Evolutionary conservation across 1,139 yeast species (phyloP), one percentile per base, ranked within the genome.

Genomic region (Sugiyamaella japonica): DNA sequence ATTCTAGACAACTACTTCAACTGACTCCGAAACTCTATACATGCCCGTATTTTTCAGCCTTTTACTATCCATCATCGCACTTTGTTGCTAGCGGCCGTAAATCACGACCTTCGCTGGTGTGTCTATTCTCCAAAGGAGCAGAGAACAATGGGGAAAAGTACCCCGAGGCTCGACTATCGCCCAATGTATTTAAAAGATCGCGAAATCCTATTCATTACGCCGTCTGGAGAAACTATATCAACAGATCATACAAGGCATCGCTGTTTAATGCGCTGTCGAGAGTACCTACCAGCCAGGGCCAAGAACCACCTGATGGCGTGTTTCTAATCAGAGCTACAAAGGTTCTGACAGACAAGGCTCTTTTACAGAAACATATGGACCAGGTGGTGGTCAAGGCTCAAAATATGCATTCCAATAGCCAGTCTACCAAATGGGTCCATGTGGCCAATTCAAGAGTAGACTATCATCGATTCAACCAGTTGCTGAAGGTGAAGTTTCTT

Each of bases 21-120:
- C 50, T 37, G 13, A 57, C 63, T 7, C 66, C 63, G 5, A 31
- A 32, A 10, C 50, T 58, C 7, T 56, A 59, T 42, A 44, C 40
- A 39, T 60, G 61, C 28, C 55, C 51, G 12, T 53, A 52, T 48
- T 61, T 59, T 37, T 52, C 55, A 4, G 65, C 59, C 2, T 55
- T 48, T 31, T 82, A 70, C 61, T 77, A 72, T 59, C 84, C 83
- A 9, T 73, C 78, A 2, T 67, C 72, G 48, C 82, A 80, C 59
- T 72, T 74, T 34, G 45, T 79, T 5, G 74, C 78, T 0, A 58
- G 70, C 28, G 76, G 76, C 28, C 70, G 85, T n/a, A 81, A 80
- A 59, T 73, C 82, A 3, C 72, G 73, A 39, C 86, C 86, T 0
- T 77, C 81, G 0, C 43, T 81, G 1, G 58, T 62, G 8, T 58